A percentile compares a stretch with the other conserved stretches of the same genome.
These are phyloP conservation scores for Penicillium antarcticum DNA, from an alignment of 495 filamentous ascomycete species.

Conservation along the genomic window DNA sequence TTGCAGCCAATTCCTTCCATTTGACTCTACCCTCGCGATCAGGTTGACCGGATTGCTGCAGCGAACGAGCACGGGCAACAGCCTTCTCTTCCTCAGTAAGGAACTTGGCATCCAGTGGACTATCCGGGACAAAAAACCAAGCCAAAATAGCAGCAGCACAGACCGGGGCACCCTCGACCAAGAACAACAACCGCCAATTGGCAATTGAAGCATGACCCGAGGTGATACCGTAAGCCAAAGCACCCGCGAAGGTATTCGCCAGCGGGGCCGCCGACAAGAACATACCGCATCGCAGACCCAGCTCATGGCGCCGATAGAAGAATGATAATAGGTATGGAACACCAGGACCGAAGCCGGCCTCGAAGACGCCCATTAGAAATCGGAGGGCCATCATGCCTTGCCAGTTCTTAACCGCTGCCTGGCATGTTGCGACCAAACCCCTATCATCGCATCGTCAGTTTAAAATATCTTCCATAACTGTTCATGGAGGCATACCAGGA, in stretches of 20 bases:
- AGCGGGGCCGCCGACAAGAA: constrained; percentile 77
- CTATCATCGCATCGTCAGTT: constrained; percentile 23
- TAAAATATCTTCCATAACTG: background rate
- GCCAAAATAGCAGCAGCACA: constrained; percentile 61
- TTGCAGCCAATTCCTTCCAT: constrained; percentile 55
- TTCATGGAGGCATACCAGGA: constrained; percentile 37
- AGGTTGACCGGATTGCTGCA: constrained; percentile 61
- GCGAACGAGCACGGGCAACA: constrained; percentile 60
- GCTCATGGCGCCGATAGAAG: constrained; percentile 77
- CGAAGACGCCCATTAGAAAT: constrained; percentile 64
- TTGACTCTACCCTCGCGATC: constrained; percentile 51
- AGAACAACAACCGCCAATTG: constrained; percentile 78
- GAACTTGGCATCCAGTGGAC: constrained; percentile 65
- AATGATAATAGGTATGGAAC: constrained; percentile 75
- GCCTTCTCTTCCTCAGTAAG: constrained; percentile 67
- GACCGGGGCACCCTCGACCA: constrained; percentile 78
- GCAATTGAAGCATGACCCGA: constrained; percentile 62
- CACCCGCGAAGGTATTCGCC: constrained; percentile 79
- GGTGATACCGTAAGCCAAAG: constrained; percentile 80
- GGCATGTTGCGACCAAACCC: constrained; percentile 57
- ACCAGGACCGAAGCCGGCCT: constrained; percentile 65
- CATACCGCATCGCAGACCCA: constrained; percentile 73
- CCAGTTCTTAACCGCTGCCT: constrained; percentile 61
- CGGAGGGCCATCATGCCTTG: constrained; percentile 62
- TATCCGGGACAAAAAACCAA: constrained; percentile 70